Conservation (phyloP, 176 grass and related monocot genomes). For the Oryza officinalis region DNA sequence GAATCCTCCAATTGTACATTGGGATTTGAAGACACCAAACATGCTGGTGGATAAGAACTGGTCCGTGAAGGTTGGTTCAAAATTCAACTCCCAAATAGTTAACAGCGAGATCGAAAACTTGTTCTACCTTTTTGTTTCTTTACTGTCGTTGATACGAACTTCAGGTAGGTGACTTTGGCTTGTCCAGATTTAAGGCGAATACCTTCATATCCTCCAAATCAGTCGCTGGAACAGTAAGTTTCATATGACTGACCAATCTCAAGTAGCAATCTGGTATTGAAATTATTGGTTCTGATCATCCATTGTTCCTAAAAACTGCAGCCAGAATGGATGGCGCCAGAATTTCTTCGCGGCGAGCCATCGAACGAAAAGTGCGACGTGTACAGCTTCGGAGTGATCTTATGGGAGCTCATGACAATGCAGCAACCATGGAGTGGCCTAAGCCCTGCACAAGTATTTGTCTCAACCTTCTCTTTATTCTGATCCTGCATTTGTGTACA, state of each 20-base stretch:
- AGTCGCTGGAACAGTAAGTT: conserved; percentile 88
- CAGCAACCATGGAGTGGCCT: conserved; percentile 93
- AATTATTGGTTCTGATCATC: background rate
- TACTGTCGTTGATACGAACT: conserved; percentile 31
- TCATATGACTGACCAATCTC: background rate
- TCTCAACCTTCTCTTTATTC: background rate
- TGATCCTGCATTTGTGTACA: background rate
- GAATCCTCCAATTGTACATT: conserved; percentile 96
- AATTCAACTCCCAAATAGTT: conserved; percentile 8
- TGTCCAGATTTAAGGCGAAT: conserved; percentile 97
- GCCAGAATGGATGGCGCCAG: conserved; percentile 98
- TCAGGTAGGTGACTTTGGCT: conserved; percentile 94
- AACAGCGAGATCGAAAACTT: background rate
- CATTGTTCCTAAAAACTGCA: conserved; percentile 24
- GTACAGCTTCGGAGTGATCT: conserved; percentile 85
- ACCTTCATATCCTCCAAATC: conserved; percentile 97
- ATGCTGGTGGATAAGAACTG: conserved; percentile 96
- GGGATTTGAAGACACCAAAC: conserved; percentile 97
- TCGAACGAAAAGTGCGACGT: conserved; percentile 93
- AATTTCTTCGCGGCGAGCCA: conserved; percentile 84
- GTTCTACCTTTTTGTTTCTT: conserved; percentile 26
- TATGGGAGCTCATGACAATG: conserved; percentile 96
- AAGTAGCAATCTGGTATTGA: background rate
- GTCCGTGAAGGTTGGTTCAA: conserved; percentile 77
- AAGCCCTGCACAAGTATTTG: conserved; percentile 71